Evolutionary conservation across 2,329 filamentous ascomycete species (phyloP).

Genomic region (Penicillium sp.): DNA sequence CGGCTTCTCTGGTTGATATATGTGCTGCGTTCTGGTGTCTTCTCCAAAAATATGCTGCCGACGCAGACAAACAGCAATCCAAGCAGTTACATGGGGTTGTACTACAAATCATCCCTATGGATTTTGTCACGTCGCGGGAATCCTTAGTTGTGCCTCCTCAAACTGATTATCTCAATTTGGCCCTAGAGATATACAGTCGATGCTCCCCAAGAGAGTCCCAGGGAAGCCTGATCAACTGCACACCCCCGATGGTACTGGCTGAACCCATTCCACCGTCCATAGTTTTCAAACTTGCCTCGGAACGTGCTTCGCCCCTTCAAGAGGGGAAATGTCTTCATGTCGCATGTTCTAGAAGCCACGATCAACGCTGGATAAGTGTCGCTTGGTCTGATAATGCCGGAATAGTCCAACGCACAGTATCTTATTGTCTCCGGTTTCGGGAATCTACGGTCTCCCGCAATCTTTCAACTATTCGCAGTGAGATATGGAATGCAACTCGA

Average conservation of each 20-base stretch:
- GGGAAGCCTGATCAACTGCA: conserved; percentile 49
- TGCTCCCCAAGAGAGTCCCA: conserved; percentile 53
- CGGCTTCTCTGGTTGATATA: conserved; percentile 54
- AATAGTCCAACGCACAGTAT: conserved; percentile 56
- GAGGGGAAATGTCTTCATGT: conserved; percentile 64
- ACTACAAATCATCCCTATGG: conserved; percentile 62
- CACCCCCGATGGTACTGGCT: conserved; percentile 60
- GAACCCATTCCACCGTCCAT: conserved; percentile 58
- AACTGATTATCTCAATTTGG: conserved; percentile 54
- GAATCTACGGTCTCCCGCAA: conserved; percentile 34
- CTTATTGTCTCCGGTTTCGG: conserved; percentile 58
- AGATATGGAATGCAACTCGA: conserved; percentile 63
- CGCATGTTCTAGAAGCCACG: conserved; percentile 60
- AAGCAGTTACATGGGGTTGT: conserved; percentile 54
- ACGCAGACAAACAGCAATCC: conserved; percentile 37
- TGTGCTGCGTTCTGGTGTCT: conserved; percentile 63
- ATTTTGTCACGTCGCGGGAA: conserved; percentile 58
- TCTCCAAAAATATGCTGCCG: conserved; percentile 58
- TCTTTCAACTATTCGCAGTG: conserved; percentile 57
- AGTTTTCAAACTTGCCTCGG: conserved; percentile 59
- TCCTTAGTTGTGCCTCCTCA: conserved; percentile 57
- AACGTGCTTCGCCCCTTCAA: conserved; percentile 60
- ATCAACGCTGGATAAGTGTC: conserved; percentile 63
- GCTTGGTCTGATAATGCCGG: conserved; percentile 65
- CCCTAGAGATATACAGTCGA: conserved; percentile 63